Evolutionary conservation across 805 yeast species (phyloP).

Genomic region (Candida bentonensis): DNA sequence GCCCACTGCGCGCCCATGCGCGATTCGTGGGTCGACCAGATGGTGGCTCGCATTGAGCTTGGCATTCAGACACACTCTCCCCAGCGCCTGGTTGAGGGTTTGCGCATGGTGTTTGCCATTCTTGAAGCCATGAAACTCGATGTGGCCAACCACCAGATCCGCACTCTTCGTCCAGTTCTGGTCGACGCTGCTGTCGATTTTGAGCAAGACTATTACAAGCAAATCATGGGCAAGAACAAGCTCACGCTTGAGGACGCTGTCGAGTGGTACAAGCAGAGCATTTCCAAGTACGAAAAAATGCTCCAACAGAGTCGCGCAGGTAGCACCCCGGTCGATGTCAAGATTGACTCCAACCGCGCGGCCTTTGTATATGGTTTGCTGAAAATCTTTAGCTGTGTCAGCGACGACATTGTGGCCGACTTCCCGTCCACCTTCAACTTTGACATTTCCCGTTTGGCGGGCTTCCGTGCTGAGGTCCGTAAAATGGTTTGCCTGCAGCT

Average conservation of each 20-base stretch:
- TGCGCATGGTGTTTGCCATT: constrained; percentile 64
- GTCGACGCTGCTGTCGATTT: constrained; percentile 80
- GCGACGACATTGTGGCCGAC: constrained; percentile 60
- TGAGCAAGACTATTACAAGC: constrained; percentile 62
- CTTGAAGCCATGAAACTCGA: constrained; percentile 91
- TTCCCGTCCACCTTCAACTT: constrained; percentile 76
- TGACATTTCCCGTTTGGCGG: constrained; percentile 66
- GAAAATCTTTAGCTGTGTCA: constrained; percentile 46
- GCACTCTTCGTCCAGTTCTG: constrained; percentile 69
- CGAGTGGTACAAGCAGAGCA: constrained; percentile 45
- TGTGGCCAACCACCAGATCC: constrained; percentile 87
- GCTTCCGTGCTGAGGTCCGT: constrained; percentile 72
- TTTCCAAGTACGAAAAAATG: constrained; percentile 6
- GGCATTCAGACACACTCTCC: constrained; percentile 32
- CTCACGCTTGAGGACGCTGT: constrained; percentile 45
- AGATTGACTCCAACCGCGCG: constrained; percentile 13
- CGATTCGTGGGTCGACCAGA: constrained; percentile 75
- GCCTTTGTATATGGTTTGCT: constrained; percentile 19
- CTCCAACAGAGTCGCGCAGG: background rate
- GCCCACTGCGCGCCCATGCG: constrained; percentile 94
- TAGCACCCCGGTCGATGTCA: constrained; percentile 1
- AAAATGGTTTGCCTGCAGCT: constrained; percentile 71
- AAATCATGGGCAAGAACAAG: constrained; percentile 34
- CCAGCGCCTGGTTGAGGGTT: constrained; percentile 48
- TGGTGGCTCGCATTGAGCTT: constrained; percentile 43